Conservation (phyloP, 345 rosid species). For the Dipteronia sinensis region DNA sequence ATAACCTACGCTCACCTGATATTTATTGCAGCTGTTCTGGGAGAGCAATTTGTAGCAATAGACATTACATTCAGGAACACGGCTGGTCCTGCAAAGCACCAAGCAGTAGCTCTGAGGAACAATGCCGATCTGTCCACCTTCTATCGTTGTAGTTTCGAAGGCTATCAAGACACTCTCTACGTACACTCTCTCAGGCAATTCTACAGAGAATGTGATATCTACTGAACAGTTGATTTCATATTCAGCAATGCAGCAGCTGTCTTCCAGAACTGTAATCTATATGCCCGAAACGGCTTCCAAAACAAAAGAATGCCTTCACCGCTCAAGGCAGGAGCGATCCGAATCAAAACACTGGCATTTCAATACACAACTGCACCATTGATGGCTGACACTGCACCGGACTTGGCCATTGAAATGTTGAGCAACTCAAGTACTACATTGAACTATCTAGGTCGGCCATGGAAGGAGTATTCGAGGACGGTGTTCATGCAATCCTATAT, state of each 20-base stretch:
- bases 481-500: slow-evolving; percentile 63
- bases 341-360: slow-evolving; percentile 70
- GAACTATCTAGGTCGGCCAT: slow-evolving; percentile 60
- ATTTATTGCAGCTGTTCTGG: slow-evolving; percentile 48
- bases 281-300: slow-evolving; percentile 52
- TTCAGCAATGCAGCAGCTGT: slow-evolving; percentile 53
- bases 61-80: slow-evolving; percentile 61
- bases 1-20: no score
- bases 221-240: slow-evolving; percentile 62
- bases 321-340: slow-evolving; percentile 71
- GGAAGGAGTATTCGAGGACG: slow-evolving; percentile 67
- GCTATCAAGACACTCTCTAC: slow-evolving; percentile 60
- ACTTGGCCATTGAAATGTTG: slow-evolving; percentile 41
- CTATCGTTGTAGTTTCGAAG: slow-evolving; percentile 65
- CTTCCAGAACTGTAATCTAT: slow-evolving; percentile 49
- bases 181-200: slow-evolving; percentile 52
- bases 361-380: slow-evolving; percentile 62
- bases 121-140: slow-evolving; percentile 61
- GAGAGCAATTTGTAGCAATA: slow-evolving; percentile 57
- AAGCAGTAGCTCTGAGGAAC: slow-evolving; percentile 63
- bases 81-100: slow-evolving; percentile 66
- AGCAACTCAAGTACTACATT: slow-evolving; percentile 30
- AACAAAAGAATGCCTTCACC: slow-evolving; percentile 63
- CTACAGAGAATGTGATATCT: slow-evolving; percentile 51
- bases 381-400: slow-evolving; percentile 56